Conservation (phyloP, 1,284 basidiomycete genomes). For the Butyriboletus appendiculatus region DNA sequence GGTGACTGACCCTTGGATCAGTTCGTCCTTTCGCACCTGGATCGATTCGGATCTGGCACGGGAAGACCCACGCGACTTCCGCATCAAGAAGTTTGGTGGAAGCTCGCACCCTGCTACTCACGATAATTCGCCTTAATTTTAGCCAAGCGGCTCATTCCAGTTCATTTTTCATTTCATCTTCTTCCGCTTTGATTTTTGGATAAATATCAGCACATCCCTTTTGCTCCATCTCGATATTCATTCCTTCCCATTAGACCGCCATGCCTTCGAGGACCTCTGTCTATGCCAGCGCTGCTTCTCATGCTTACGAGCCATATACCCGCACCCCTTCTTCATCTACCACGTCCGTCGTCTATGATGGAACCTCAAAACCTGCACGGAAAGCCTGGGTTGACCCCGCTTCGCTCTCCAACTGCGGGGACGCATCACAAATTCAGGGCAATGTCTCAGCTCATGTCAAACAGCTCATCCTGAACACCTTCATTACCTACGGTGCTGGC, state of each 20-base stretch:
- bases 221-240: conserved; percentile 5
- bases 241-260: conserved; percentile 1
- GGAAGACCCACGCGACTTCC: conserved; percentile 17
- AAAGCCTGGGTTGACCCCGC: conserved; percentile 64
- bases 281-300: conserved; percentile 32
- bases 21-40: conserved; percentile 20
- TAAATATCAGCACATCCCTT: conserved; percentile 29
- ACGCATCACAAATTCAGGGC: conserved; percentile 55
- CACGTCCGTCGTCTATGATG: conserved; percentile 24
- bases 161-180: conserved; percentile 17
- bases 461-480: conserved; percentile 64
- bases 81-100: conserved; percentile 29
- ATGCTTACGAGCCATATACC: conserved; percentile 30
- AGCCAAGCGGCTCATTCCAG: conserved; percentile 21
- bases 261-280: conserved; percentile 33
- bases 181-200: conserved; percentile 14
- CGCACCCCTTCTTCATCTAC: conserved; percentile 21
- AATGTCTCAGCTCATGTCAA: conserved; percentile 62
- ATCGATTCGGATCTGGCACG: conserved; percentile 23
- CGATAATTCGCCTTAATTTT: conserved; percentile 30
- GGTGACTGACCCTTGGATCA: conserved; percentile 6
- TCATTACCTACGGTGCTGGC: conserved; percentile 65
- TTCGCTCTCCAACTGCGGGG: conserved; percentile 53
- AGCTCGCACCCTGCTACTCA: conserved; percentile 28
- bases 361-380: conserved; percentile 21